Evolutionary conservation across 2,329 filamentous ascomycete species (phyloP).

Genomic region (Aureobasidium sp.): DNA sequence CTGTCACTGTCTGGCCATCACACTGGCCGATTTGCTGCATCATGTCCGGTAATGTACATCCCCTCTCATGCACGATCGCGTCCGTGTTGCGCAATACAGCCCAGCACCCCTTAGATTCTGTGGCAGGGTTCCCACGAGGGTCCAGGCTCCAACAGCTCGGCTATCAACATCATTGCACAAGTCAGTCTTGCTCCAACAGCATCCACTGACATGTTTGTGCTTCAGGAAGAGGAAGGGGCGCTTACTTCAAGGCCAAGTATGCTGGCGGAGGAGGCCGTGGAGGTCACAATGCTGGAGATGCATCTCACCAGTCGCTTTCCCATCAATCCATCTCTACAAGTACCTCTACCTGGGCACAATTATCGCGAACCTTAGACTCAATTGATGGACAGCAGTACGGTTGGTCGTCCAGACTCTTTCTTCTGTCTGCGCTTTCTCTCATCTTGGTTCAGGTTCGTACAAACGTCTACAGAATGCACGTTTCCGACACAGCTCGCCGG

Average conservation of each 20-base stretch:
- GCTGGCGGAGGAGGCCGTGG: conserved; percentile 13
- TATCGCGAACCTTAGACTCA: not conserved
- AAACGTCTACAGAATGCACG: conserved; percentile 20
- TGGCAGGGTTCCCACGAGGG: conserved; percentile 4
- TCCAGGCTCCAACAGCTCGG: conserved; percentile 8
- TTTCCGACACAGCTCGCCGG: conserved; percentile 18
- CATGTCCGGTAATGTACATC: conserved; percentile 6
- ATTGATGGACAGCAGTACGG: conserved; percentile 25
- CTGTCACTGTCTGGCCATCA: not conserved
- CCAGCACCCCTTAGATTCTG: not conserved
- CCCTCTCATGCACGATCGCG: not conserved
- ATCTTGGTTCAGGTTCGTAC: conserved; percentile 21
- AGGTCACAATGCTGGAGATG: not conserved
- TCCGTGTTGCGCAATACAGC: not conserved
- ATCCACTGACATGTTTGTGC: not conserved
- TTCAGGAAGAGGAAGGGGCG: conserved; percentile 20
- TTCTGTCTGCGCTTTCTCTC: not conserved
- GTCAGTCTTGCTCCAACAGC: conserved; percentile 11
- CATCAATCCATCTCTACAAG: not conserved
- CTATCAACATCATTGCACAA: not conserved
- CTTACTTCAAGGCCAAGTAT: conserved; percentile 23
- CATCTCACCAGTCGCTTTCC: not conserved
- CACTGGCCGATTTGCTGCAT: not conserved
- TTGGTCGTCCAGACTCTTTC: conserved; percentile 13
- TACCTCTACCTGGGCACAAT: not conserved